Evolutionary conservation across 768 basidiomycete genomes (phyloP).

Genomic region (Rhodotorula sphaerocarpa): DNA sequence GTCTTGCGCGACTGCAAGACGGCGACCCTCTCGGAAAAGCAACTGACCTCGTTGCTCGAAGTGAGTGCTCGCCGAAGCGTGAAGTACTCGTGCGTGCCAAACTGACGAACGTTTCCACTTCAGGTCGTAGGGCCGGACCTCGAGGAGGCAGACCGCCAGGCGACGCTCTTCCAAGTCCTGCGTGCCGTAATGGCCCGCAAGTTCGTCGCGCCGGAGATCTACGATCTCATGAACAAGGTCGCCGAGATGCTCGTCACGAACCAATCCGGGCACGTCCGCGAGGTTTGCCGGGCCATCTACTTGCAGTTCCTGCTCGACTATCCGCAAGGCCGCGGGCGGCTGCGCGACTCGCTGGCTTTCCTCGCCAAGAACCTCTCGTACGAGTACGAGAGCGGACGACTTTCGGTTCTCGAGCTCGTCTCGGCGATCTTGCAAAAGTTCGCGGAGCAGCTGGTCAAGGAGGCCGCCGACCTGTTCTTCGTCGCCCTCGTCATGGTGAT

Average conservation of each 20-base stretch:
- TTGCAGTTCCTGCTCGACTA: conserved; percentile 95
- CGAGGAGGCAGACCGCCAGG: conserved; percentile 78
- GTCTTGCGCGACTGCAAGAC: conserved; percentile 82
- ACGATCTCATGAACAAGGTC: conserved; percentile 90
- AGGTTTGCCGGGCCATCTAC: conserved; percentile 75
- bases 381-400: conserved; percentile 76
- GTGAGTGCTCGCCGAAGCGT: too few relatives aligned
- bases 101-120: neutral
- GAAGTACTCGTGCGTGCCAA: too few relatives aligned
- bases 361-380: conserved; percentile 87
- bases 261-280: conserved; percentile 82
- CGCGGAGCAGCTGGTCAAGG: conserved; percentile 59
- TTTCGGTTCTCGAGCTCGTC: conserved; percentile 91
- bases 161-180: conserved; percentile 74
- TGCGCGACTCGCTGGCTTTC: conserved; percentile 80
- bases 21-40: conserved; percentile 77
- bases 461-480: conserved; percentile 82
- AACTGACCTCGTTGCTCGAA: conserved; percentile 68
- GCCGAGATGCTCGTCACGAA: conserved; percentile 86
- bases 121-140: conserved; percentile 80
- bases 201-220: conserved; percentile 90
- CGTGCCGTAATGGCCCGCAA: conserved; percentile 83
- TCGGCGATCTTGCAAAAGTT: conserved; percentile 76
- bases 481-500: conserved; percentile 83
- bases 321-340: conserved; percentile 84